These are phyloP conservation scores for Fusarium sp. DNA, from an alignment of 2,329 filamentous ascomycete species.

Conservation along the genomic window DNA sequence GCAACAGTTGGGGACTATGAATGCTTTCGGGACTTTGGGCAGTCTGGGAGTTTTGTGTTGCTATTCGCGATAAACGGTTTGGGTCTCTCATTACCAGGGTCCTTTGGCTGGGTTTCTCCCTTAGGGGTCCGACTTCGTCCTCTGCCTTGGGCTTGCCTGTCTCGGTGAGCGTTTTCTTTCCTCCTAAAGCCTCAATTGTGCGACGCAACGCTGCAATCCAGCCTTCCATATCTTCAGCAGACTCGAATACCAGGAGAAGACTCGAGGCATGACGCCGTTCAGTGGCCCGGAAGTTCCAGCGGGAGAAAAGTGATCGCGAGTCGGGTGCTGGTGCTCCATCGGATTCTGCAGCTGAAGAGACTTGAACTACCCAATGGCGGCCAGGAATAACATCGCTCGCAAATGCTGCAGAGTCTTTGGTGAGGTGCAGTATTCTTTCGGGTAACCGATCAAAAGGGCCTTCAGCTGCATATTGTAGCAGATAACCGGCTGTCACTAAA, in stretches of 20 bases:
- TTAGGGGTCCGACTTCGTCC: slow-evolving; percentile 50
- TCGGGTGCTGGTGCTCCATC: slow-evolving; percentile 64
- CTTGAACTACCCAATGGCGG: slow-evolving; percentile 82
- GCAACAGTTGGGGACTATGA: slow-evolving; percentile 31
- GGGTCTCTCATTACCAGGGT: slow-evolving; percentile 62
- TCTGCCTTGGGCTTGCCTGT: slow-evolving; percentile 65
- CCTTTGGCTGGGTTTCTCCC: slow-evolving; percentile 58
- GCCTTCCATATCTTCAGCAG: slow-evolving; percentile 77
- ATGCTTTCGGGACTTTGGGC: slow-evolving; percentile 15
- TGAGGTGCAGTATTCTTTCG: slow-evolving; percentile 78
- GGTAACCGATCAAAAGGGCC: slow-evolving; percentile 78
- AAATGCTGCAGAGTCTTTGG: slow-evolving; percentile 81
- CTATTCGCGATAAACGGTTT: slow-evolving; percentile 56
- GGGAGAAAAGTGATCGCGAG: slow-evolving; percentile 72
- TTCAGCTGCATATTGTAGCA: slow-evolving; percentile 79
- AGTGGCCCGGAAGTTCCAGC: slow-evolving; percentile 66
- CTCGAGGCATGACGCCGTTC: slow-evolving; percentile 70
- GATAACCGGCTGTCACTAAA: slow-evolving; percentile 75
- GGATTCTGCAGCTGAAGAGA: slow-evolving; percentile 73
- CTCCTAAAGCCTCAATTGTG: slow-evolving; percentile 77
- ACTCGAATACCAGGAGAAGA: slow-evolving; percentile 79
- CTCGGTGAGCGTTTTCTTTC: slow-evolving; percentile 71
- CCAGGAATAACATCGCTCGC: slow-evolving; percentile 84
- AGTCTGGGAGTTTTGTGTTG: slow-evolving; percentile 34
- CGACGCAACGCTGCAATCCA: slow-evolving; percentile 78